Evolutionary conservation across 192 early-diverging fungal species (phyloP).

Genomic region (Backusella sp.): DNA sequence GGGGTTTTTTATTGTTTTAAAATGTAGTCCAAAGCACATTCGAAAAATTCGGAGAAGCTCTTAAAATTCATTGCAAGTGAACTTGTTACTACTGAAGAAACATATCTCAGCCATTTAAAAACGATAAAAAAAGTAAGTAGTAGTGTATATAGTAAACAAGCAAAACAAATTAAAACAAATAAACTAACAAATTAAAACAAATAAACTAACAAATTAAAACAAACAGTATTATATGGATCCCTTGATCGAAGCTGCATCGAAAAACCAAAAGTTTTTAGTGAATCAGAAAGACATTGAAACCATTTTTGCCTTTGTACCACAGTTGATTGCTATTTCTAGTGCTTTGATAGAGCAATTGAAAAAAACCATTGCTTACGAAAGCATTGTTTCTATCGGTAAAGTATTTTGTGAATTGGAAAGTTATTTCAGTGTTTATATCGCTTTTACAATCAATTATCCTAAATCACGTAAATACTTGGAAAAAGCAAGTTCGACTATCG

Average conservation of each 20-base stretch:
- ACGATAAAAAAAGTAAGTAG: constrained; percentile 41
- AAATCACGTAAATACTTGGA: constrained; percentile 20
- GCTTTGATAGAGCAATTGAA: constrained; percentile 16
- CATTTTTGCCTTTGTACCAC: constrained; percentile 37
- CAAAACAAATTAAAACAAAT: background rate
- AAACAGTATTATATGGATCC: constrained; percentile 42
- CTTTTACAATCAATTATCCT: constrained; percentile 30
- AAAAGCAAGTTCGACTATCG: constrained; percentile 22
- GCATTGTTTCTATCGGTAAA: constrained; percentile 19
- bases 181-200: background rate
- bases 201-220: background rate
- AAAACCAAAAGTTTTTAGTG: constrained; percentile 17
- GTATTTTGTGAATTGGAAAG: constrained; percentile 25
- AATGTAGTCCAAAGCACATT: background rate
- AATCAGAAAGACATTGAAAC: constrained; percentile 26
- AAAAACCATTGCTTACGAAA: background rate
- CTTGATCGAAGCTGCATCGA: constrained; percentile 23
- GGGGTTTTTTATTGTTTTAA: background rate
- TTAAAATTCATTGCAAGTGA: constrained; percentile 39
- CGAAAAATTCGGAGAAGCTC: constrained; percentile 18
- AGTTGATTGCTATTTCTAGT: constrained; percentile 32
- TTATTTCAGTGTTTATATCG: constrained; percentile 31
- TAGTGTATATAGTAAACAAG: background rate
- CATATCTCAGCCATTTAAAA: constrained; percentile 43
- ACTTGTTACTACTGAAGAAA: constrained; percentile 45